Evolutionary conservation across 2,329 filamentous ascomycete genomes (phyloP).

Genomic region (Diaporthe destruens): DNA sequence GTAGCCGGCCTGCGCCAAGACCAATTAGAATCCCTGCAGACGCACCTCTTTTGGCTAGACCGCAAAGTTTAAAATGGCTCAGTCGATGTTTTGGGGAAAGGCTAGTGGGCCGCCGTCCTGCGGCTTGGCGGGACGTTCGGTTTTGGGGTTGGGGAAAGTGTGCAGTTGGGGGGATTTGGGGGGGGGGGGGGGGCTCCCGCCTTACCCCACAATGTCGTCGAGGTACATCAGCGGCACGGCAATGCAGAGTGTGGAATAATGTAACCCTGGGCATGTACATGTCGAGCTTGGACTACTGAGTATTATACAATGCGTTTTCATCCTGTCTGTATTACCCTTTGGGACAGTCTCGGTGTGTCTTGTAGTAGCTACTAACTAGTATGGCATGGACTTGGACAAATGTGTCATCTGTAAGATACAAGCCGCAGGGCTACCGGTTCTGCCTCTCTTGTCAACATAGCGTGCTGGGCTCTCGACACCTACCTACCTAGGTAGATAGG

Average conservation of each 20-base stretch:
- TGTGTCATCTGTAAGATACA: not conserved
- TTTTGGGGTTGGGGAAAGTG: not conserved
- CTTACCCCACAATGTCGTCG: conserved; percentile 26
- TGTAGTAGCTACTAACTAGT: not conserved
- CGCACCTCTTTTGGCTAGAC: conserved; percentile 6
- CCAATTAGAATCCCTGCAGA: conserved; percentile 10
- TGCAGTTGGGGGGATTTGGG: too few relatives aligned
- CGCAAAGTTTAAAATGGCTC: conserved; percentile 21
- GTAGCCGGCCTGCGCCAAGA: not conserved
- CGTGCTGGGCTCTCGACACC: not conserved
- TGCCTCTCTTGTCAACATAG: not conserved
- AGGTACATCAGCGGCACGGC: conserved; percentile 24
- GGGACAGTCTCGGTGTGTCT: not conserved
- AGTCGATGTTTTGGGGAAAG: conserved; percentile 22
- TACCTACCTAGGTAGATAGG: too few relatives aligned
- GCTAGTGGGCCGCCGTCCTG: not conserved
- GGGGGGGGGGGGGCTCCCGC: not conserved
- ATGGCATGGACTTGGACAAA: not conserved
- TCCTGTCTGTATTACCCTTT: not conserved
- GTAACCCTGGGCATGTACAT: not conserved
- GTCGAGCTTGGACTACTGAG: not conserved
- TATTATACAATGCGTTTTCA: not conserved
- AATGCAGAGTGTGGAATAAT: conserved; percentile 16
- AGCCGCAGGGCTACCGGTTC: not conserved
- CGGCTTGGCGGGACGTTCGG: not conserved